Conservation (phyloP, 768 basidiomycete genomes). For the Dacryopinax primogenitus region DNA sequence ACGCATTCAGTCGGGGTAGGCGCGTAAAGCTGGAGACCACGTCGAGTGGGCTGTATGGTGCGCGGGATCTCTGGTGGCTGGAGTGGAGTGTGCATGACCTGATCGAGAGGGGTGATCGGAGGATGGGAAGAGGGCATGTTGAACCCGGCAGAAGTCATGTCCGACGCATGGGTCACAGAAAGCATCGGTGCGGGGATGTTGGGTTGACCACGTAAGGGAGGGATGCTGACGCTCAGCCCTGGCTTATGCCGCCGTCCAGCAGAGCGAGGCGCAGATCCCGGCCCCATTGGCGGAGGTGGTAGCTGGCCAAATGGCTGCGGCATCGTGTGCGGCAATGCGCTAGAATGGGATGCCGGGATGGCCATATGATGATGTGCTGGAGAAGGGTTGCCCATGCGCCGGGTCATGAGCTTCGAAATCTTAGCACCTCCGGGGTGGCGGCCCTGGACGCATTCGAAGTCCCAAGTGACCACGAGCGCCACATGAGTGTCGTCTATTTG, state of each 20-base stretch:
- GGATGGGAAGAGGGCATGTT: neutral
- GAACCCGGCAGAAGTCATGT: neutral
- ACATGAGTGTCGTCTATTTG: conserved; percentile 17
- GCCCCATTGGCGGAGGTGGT: neutral
- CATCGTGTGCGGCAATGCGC: neutral
- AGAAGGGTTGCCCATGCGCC: neutral
- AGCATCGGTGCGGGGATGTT: conserved; percentile 3
- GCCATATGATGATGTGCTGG: neutral
- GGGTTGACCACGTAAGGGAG: neutral
- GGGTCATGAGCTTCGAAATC: conserved; percentile 7
- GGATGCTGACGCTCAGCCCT: conserved; percentile 9
- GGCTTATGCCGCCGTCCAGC: neutral
- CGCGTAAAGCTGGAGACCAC: conserved; percentile 2
- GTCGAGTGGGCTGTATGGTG: neutral
- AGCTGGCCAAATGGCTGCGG: neutral
- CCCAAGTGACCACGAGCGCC: conserved; percentile 19
- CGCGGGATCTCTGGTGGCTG: conserved; percentile 7
- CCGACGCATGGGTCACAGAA: neutral
- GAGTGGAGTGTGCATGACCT: conserved; percentile 10
- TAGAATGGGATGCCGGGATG: neutral
- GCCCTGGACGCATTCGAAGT: conserved; percentile 14
- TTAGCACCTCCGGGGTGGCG: conserved; percentile 8
- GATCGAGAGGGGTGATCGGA: neutral
- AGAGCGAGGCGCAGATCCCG: neutral
- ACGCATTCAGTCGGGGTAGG: conserved; percentile 3